phyloP scores from a whole-genome alignment of 225 moss, liverwort and hornwort species.

The Pseudisothecium myosuroides region DNA sequence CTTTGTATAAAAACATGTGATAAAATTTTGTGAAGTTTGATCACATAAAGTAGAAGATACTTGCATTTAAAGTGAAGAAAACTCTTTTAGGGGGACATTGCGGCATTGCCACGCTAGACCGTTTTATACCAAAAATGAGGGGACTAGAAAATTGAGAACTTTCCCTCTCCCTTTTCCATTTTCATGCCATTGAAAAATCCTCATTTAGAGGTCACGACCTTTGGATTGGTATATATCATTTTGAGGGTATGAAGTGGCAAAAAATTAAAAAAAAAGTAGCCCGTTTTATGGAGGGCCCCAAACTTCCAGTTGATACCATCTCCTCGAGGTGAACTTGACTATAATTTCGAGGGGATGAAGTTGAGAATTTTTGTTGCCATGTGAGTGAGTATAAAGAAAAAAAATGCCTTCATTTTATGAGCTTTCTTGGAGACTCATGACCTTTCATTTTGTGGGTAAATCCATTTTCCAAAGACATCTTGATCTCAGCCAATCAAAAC shows the following conservation, averaged over 20 bases:
- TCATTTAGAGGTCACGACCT: background rate
- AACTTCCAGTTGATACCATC: accelerated
- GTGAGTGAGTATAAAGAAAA: too few relatives aligned
- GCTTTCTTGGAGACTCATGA: accelerated
- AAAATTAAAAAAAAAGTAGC: background rate
- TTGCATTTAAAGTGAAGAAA: background rate
- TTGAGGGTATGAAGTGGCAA: accelerated
- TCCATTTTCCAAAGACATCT: background rate
- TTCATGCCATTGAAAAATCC: background rate
- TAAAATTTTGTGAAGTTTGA: background rate
- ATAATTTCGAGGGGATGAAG: too few relatives aligned
- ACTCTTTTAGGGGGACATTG: accelerated
- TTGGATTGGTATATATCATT: accelerated
- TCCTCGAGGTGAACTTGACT: accelerated
- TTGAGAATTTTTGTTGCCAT: accelerated
- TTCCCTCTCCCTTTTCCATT: accelerated
- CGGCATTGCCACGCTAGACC: too few relatives aligned
- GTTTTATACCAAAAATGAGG: accelerated
- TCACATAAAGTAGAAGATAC: background rate
- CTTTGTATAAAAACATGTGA: too few relatives aligned
- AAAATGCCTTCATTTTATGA: accelerated
- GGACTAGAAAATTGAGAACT: background rate
- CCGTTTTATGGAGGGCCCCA: accelerated
- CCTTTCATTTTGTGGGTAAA: background rate
- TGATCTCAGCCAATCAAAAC: background rate